Evolutionary conservation across 1,284 basidiomycete genomes (phyloP), one percentile per base, ranked within the genome.

Genomic region (Cutaneotrichosporon daszewskae): DNA sequence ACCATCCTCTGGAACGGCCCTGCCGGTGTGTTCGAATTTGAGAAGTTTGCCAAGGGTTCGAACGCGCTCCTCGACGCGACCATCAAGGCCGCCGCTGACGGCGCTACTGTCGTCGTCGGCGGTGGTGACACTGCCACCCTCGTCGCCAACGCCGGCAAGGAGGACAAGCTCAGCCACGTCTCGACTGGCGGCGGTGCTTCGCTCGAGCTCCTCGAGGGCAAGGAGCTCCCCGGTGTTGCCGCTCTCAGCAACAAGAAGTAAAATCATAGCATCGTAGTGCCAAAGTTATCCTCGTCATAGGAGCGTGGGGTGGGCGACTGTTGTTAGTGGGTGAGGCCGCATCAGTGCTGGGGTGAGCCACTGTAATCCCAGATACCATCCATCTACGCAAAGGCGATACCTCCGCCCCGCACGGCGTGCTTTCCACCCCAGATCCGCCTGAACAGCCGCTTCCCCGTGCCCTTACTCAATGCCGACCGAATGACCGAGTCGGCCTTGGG

Each of bases 1-100:
- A 98, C 95, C 36, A 92, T 98, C 69, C 83, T 98, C 49, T 98
- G 94, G 92, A 98, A 98, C 70, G 94, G 90, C 39, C 92, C 94
- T 31, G 87, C 94, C 34, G 94, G 94, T 62, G 94, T 98, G 25
- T 98, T 98, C 71, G 94, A 98, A 73, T 95, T 97, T 77, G 80
- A 85, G 39, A 82, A 82, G 36, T 98, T 97, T 62, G 85, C 91
- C 9, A 76, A 75, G 32, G 94, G 92, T 35, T 95, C 91, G 16
- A 81, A 82, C 67, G 74, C 83, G 16, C 81, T 96, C 47, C 82
- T 98, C 29, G 82, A 90, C 47, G 90, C 89, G 29, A 83, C 81
- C 59, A 80, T 95, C 60, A 83, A 91, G 66, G 92, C 94, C 20
- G 87, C 87, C 44, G 74, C 83, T 68, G 82, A 82, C 29, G 94